Conservation (phyloP, 108 stramenopile species). For the Nitzschia sp. region DNA sequence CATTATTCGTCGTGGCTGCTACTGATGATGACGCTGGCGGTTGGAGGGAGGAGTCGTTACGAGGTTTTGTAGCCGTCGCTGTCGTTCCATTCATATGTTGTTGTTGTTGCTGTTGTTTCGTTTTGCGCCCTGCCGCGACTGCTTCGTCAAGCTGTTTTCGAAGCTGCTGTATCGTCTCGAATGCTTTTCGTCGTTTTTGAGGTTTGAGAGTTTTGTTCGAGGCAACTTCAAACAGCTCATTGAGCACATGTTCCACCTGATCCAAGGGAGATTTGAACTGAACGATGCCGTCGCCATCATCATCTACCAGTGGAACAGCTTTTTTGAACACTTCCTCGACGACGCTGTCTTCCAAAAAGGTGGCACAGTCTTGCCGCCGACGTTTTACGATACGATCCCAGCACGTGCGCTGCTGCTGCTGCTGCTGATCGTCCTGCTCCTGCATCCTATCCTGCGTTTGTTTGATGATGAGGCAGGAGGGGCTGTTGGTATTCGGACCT, state of each 20-base stretch:
- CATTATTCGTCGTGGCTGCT: too few species aligned
- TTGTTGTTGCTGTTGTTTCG: neutral
- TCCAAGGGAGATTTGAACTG: neutral
- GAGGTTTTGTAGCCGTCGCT: too few species aligned
- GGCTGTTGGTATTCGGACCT: too few species aligned
- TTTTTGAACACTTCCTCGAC: neutral
- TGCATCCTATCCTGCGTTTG: too few species aligned
- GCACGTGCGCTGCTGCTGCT: too few species aligned
- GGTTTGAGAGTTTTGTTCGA: neutral
- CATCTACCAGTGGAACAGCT: too few species aligned
- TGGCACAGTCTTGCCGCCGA: conserved; percentile 7
- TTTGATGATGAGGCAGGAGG: too few species aligned
- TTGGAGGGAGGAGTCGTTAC: too few species aligned
- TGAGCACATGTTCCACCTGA: neutral
- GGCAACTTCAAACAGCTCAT: neutral
- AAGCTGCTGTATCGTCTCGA: neutral
- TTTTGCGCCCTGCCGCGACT: neutral
- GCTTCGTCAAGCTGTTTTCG: neutral
- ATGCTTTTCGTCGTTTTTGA: neutral
- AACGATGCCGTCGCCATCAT: too few species aligned
- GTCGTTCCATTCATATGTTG: neutral
- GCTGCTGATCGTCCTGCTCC: too few species aligned
- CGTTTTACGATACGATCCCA: conserved; percentile 6
- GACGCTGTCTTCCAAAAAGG: neutral
- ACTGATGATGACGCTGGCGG: neutral